Evolutionary conservation across 257 asterid species (phyloP), one percentile per base, ranked within the genome.

Genomic region (Solanum rostratum): DNA sequence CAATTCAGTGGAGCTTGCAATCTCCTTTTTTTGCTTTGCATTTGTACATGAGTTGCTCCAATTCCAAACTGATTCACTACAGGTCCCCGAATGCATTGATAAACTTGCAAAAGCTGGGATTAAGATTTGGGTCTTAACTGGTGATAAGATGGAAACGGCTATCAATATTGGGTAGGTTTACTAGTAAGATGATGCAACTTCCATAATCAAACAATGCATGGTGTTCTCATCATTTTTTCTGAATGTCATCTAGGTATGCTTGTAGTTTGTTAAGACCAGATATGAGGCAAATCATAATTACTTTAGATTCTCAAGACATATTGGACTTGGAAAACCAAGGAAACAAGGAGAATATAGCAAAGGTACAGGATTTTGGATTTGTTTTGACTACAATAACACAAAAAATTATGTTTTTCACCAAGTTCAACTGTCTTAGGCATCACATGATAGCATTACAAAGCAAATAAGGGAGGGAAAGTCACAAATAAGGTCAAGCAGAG

Each of bases 71-170:
- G 69, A 83, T 81, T 81, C 87, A 65, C 80, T 86, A 76, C 87
- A 96, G 99, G 99, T 96, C 86, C 98, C 99, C 20, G 96, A 93
- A 91, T 96, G 99, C 92, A 96, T 96, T 39, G 92, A 89, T 83
- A 96, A 93, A 88, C 98, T 96, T 46, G 94, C 92, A 83, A 84
- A 79, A 69, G 98, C 99, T 50, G 99, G 99, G 80, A 90, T 96
- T 74, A 96, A 92, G 90, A 90, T 96, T 84, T 96, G 99, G 99
- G 97, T 96, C 88, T 93, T 96, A 86, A 96, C 99, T 5, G 99
- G 99, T 66, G 99, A 96, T 88, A 94, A 96, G 92, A 95, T 95
- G 99, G 99, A 96, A 92, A 96, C 99, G 1, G 99, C 99, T 12
- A 93, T 96, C 88, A 96, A 96, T 86, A 96, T 95, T 82, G 99